Conservation (phyloP, 1,139 yeast genomes). For the Saccharomyces uvarum region DNA sequence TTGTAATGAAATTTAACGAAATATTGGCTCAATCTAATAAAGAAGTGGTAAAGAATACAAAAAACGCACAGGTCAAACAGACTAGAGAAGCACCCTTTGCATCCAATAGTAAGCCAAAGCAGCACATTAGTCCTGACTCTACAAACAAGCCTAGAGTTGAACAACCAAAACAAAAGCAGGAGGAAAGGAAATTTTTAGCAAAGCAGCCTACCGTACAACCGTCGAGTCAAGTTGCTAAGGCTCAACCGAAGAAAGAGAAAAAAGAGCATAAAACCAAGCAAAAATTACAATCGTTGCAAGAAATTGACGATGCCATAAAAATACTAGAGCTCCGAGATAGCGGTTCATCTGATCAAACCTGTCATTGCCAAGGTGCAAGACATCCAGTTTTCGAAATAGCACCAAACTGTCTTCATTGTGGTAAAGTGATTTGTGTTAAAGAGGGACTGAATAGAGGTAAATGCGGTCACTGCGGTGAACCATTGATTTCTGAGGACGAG, state of each 20-base stretch:
- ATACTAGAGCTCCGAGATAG: constrained; percentile 34
- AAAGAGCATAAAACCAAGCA: constrained; percentile 34
- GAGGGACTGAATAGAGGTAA: constrained; percentile 77
- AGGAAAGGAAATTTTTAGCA: background rate
- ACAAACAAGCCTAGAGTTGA: background rate
- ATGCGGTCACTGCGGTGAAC: constrained; percentile 74
- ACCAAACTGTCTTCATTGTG: constrained; percentile 91
- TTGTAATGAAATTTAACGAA: constrained; percentile 26
- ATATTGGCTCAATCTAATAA: constrained; percentile 7
- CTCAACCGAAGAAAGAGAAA: constrained; percentile 1
- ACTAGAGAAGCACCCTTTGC: background rate
- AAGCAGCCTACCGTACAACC: background rate
- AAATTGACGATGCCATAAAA: constrained; percentile 40
- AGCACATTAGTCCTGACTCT: background rate
- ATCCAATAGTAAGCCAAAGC: background rate
- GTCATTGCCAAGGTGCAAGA: constrained; percentile 77
- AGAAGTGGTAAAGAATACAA: background rate
- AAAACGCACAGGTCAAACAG: background rate
- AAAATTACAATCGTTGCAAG: constrained; percentile 49
- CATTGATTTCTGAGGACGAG: constrained; percentile 55
- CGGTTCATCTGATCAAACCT: constrained; percentile 33
- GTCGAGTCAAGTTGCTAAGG: background rate
- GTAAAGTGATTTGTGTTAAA: constrained; percentile 80
- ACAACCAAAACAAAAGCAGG: background rate
- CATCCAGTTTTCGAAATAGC: constrained; percentile 86